Evolutionary conservation across 1,139 yeast species (phyloP), one percentile per base, ranked within the genome.

Genomic region (Geotrichum reessii): DNA sequence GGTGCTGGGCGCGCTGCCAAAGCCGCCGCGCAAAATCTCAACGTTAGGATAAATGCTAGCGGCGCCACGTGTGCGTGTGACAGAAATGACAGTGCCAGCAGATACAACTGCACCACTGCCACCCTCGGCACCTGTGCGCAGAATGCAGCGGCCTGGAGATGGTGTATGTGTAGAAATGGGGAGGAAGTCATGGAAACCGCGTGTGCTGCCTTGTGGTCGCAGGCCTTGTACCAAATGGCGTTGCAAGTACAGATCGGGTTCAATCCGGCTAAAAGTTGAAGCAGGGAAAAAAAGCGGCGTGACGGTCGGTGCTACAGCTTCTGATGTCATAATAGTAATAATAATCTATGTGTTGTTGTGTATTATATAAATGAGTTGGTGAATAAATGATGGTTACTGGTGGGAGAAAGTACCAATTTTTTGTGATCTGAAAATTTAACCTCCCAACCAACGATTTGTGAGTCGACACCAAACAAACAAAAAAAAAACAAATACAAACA

Each of bases 191-290:
- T 81, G 80, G 67, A 86, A 83, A 50, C 79, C 76, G 51, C 97
- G 80, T 58, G 84, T 73, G 42, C 25, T 55, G 58, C 73, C 73
- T 11, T 69, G 63, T 1, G 78, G 78, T 14, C 90, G 84, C 12
- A 95, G 88, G 61, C 97, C 84, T 37, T 86, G 72, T 0, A 92
- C 93, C 31, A 92, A 72, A 71, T 91, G 96, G 67, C 96, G 81
- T 68, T 87, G 86, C 55, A 92, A 77, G 4, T 92, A 87, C 14
- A 89, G 73, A 61, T 88, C 96, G 0, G 98, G 97, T 8, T 95
- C 91, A 49, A 92, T 80, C 58, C 95, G 78, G 1, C 95, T 92
- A 56, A 92, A 76, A 19, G 91, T 90, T 47, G 85, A 87, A 0
- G 96, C 93, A 3, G 95, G 85, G 69, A 91, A 89, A 31, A 79